Conservation (phyloP, 805 yeast species). For the Kodamaea jinghongensis region DNA sequence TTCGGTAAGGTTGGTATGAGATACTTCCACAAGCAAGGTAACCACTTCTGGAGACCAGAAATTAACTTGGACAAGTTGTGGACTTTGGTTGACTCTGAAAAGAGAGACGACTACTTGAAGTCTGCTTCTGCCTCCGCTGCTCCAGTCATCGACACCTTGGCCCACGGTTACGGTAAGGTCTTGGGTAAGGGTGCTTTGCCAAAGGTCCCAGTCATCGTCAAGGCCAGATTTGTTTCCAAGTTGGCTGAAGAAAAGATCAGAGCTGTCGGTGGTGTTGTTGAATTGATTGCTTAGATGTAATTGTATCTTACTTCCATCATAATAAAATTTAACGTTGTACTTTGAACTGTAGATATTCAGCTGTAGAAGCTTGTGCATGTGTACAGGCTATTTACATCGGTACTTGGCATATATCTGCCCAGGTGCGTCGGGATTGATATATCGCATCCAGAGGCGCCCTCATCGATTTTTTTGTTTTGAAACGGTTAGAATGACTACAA, state of each 20-base stretch:
- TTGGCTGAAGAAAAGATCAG: slow-evolving; percentile 99
- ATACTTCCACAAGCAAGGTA: slow-evolving; percentile 94
- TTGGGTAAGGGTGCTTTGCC: slow-evolving; percentile 99
- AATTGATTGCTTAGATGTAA: slow-evolving; percentile 84
- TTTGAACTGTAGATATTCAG: no score
- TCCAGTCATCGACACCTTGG: slow-evolving; percentile 98
- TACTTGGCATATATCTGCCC: no score
- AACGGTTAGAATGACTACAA: slow-evolving; percentile 2
- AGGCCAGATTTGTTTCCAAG: slow-evolving; percentile 98
- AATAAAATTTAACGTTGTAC: slow-evolving; percentile 10
- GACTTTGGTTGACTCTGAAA: slow-evolving; percentile 91
- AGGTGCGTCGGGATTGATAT: neutral
- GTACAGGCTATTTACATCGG: no score
- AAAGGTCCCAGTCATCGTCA: slow-evolving; percentile 96
- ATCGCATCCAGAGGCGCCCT: neutral
- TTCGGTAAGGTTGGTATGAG: slow-evolving; percentile 99
- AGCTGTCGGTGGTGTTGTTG: slow-evolving; percentile 99
- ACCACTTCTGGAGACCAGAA: slow-evolving; percentile 97
- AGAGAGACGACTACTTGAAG: slow-evolving; percentile 91
- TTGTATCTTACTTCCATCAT: slow-evolving; percentile 7
- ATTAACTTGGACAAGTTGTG: slow-evolving; percentile 98
- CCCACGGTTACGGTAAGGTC: slow-evolving; percentile 99
- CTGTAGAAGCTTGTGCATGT: no score
- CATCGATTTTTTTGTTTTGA: no score
- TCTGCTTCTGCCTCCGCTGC: slow-evolving; percentile 85